phyloP scores from a whole-genome alignment of 768 basidiomycete genomes.

The Russula sp. region DNA sequence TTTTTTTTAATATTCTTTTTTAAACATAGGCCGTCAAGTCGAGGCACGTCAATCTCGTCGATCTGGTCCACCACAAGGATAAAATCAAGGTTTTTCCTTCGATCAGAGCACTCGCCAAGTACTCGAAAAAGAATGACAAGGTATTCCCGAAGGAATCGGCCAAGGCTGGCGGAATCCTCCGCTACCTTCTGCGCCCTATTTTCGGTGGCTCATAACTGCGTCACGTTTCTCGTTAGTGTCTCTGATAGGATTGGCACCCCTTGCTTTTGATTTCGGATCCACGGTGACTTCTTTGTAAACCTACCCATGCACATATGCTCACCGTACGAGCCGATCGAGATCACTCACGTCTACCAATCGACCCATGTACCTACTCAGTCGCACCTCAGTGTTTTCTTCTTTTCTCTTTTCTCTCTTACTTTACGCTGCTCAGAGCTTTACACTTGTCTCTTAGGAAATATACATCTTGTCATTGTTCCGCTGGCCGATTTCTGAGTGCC shows the following conservation, averaged over 20 bases:
- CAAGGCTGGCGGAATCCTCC: slow-evolving; percentile 14
- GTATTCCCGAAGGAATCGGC: slow-evolving; percentile 4
- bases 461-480: too few species aligned
- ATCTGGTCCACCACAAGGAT: slow-evolving; percentile 13
- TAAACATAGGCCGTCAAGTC: slow-evolving; percentile 12
- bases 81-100: neutral
- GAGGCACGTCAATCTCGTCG: slow-evolving; percentile 18
- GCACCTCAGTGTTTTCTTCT: too few species aligned
- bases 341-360: too few species aligned
- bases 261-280: neutral
- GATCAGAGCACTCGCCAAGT: neutral
- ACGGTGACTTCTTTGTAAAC: neutral
- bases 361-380: too few species aligned
- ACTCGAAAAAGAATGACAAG: neutral
- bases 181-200: slow-evolving; percentile 14
- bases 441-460: too few species aligned
- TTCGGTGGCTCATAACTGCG: neutral
- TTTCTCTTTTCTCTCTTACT: too few species aligned
- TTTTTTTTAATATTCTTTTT: too few species aligned
- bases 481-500: too few species aligned
- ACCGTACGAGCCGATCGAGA: too few species aligned
- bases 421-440: too few species aligned
- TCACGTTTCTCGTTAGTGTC: neutral
- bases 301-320: too few species aligned
- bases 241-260: neutral